Evolutionary conservation across 2,329 filamentous ascomycete genomes (phyloP), one percentile per base, ranked within the genome.

Genomic region (Talaromyces islandicus): DNA sequence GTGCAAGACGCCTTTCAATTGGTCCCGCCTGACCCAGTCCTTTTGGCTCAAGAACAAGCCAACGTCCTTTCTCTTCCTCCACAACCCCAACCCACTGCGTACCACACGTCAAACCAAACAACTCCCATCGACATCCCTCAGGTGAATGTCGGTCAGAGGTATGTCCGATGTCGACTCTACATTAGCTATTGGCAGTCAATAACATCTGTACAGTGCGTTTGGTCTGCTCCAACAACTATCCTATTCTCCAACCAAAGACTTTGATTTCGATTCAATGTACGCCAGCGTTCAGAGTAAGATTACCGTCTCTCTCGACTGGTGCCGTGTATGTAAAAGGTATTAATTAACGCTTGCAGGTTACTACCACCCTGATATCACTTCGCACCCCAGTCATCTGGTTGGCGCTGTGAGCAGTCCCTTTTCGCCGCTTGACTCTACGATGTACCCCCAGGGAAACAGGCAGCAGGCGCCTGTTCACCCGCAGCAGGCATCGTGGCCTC

Each of bases 361-460:
- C 53, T 43, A 51, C 30, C 50, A 52, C 25, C 41, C 58, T 41
- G 59, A 56, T 19, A 60, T 62, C 30, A 60, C 21, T 41, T 55
- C 57, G 35, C 43, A 61, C 27, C 57, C 57, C 30, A 71, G 72
- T 57, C 64, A 67, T 10, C 63, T 68, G 48, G 56, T 70, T 9
- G 68, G 64, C 54, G 60, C 67, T 55, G 66, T 72, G 60, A 70
- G 68, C 29, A 67, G 67, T 14, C 60, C 67, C 25, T 70, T 68
- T 50, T 55, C 67, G 19, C 65, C 67, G 12, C 60, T 69, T 38
- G 69, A 56, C 62, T 66, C 25, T 60, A 68, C 25, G 67, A 74
- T 58, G 63, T 63, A 35, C 56, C 64, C 29, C 17, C 59, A 61
- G 65, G 69, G 30, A 60, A 65, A 32, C 14, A 65, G 62, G 11